Conservation (phyloP, 176 grass and related monocot genomes). For the Carex kokanica region DNA sequence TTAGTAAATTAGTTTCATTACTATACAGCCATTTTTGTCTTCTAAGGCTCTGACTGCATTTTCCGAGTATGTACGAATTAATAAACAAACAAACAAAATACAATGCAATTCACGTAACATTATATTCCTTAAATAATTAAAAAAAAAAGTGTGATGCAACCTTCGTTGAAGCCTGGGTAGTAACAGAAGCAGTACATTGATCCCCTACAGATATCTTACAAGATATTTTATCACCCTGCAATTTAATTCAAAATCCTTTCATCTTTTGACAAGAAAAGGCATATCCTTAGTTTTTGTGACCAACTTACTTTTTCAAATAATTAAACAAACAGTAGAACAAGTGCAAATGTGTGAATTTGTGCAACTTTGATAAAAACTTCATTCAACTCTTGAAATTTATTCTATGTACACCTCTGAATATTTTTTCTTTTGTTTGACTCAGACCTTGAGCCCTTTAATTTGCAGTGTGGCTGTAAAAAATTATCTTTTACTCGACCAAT, state of each 20-base stretch:
- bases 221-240: slow-evolving; percentile 67
- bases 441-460: background rate
- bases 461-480: background rate
- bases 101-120: background rate
- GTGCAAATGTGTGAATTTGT: background rate
- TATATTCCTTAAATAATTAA: background rate
- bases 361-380: background rate
- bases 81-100: background rate
- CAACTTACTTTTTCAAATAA: background rate
- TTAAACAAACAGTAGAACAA: background rate
- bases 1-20: background rate
- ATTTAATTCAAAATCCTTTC: background rate
- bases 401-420: background rate
- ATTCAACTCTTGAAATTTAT: background rate
- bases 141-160: slow-evolving; percentile 16
- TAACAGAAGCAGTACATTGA: slow-evolving; percentile 63
- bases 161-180: slow-evolving; percentile 94
- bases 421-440: background rate
- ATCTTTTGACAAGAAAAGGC: background rate
- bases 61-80: background rate
- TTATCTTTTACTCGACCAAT: background rate
- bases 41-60: background rate
- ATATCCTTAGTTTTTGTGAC: background rate
- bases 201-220: slow-evolving; percentile 56
- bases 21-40: background rate